Evolutionary conservation across 2,329 filamentous ascomycete genomes (phyloP).

Genomic region (Colletotrichum sp.): DNA sequence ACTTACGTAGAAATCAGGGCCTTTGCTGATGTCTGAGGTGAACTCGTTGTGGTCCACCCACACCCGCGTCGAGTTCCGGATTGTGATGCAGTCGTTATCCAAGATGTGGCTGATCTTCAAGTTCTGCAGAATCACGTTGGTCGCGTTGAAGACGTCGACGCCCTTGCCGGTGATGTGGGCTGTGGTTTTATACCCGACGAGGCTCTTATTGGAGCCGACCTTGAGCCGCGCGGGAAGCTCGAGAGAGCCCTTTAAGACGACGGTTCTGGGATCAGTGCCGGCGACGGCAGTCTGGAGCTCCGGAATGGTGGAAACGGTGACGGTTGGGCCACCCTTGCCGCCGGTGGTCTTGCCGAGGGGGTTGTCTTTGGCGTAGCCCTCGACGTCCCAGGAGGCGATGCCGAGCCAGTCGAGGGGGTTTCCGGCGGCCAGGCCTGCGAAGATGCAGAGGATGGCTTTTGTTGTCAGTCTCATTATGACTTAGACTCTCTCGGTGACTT

Average conservation of each 20-base stretch:
- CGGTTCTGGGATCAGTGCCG: constrained; percentile 43
- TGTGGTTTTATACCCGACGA: constrained; percentile 39
- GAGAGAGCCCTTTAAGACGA: constrained; percentile 48
- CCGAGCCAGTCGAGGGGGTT: constrained; percentile 27
- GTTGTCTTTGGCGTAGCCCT: constrained; percentile 32
- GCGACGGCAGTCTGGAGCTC: constrained; percentile 49
- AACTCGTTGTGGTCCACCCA: constrained; percentile 56
- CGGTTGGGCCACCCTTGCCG: constrained; percentile 50
- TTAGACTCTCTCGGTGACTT: too few species aligned
- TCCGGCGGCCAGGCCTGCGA: background rate
- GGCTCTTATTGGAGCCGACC: constrained; percentile 50
- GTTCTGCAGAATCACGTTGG: constrained; percentile 47
- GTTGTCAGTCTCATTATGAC: constrained; percentile 10
- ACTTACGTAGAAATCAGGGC: constrained; percentile 41
- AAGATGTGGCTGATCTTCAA: constrained; percentile 38
- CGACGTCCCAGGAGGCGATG: constrained; percentile 27
- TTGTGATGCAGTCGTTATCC: constrained; percentile 46
- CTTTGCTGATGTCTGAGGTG: constrained; percentile 41
- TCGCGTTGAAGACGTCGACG: constrained; percentile 36
- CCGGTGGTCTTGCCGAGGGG: constrained; percentile 43
- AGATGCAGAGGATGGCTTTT: background rate
- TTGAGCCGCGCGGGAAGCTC: constrained; percentile 44
- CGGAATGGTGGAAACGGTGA: constrained; percentile 46
- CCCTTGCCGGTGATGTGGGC: constrained; percentile 41
- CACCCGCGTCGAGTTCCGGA: constrained; percentile 48